A percentile compares a stretch with the other conserved stretches of the same genome.
phyloP scores from a whole-genome alignment of 805 yeast genomes.

The Metschnikowia aberdeeniae region DNA sequence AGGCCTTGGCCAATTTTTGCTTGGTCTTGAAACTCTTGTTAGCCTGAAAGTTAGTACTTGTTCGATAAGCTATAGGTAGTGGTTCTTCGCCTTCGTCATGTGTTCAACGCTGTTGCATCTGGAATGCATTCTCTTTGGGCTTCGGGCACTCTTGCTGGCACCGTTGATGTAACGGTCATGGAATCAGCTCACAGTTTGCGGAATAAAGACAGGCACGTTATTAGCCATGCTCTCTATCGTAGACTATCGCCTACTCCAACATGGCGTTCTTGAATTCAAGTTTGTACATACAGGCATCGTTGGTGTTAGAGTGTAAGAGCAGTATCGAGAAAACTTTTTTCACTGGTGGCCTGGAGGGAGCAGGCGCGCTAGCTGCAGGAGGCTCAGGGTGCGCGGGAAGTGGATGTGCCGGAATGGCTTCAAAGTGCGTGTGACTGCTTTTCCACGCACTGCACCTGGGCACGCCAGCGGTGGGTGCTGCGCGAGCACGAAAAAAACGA shows the following conservation, averaged over 20 bases:
- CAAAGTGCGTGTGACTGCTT: slow-evolving; percentile 16
- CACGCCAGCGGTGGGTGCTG: neutral
- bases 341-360: slow-evolving; percentile 7
- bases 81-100: neutral
- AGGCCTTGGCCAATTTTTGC: slow-evolving; percentile 98
- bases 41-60: slow-evolving; percentile 51
- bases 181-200: neutral
- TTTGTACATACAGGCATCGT: slow-evolving; percentile 43
- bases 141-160: neutral
- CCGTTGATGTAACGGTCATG: neutral
- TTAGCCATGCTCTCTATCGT: neutral
- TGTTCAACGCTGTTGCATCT: neutral
- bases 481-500: slow-evolving; percentile 1
- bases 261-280: neutral
- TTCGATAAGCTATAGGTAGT: neutral
- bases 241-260: neutral
- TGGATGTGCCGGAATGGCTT: neutral
- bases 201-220: too few species aligned
- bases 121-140: too few species aligned
- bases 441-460: slow-evolving; percentile 3
- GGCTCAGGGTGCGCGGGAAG: neutral
- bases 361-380: neutral
- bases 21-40: slow-evolving; percentile 95
- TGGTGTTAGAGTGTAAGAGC: slow-evolving; percentile 13
- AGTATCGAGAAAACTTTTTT: slow-evolving; percentile 15